These are phyloP conservation scores for Eremomyces bilateralis DNA, from an alignment of 495 filamentous ascomycete species.

Conservation along the genomic window DNA sequence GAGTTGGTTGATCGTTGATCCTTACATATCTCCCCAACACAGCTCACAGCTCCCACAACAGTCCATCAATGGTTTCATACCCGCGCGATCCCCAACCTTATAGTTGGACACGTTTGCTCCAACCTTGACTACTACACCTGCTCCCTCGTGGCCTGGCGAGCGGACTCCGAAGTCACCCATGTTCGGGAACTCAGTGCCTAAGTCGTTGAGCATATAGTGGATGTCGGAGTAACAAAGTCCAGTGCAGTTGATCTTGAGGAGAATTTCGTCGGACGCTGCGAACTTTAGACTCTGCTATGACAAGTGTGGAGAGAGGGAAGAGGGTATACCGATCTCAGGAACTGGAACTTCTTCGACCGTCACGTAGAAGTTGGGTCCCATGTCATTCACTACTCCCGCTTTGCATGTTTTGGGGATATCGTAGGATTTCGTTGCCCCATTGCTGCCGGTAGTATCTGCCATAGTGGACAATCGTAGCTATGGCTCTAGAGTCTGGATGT, in stretches of 20 bases:
- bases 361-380: constrained; percentile 29
- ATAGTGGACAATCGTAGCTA: too few species aligned
- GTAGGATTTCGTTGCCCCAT: too few species aligned
- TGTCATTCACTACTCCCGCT: constrained; percentile 31
- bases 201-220: constrained; percentile 22
- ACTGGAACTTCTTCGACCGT: constrained; percentile 28
- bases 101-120: constrained; percentile 30
- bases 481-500: too few species aligned
- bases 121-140: constrained; percentile 31
- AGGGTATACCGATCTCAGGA: constrained; percentile 25
- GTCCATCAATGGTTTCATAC: constrained; percentile 33
- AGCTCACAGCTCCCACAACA: constrained; percentile 28
- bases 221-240: constrained; percentile 21
- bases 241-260: constrained; percentile 20
- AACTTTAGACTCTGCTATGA: not conserved
- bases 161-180: constrained; percentile 27
- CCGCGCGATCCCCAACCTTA: constrained; percentile 35
- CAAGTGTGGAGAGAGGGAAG: not conserved
- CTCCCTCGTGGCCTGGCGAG: constrained; percentile 34
- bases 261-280: constrained; percentile 18
- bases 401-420: constrained; percentile 31
- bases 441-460: too few species aligned
- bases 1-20: too few species aligned
- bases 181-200: constrained; percentile 22
- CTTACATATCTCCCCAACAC: too few species aligned